Evolutionary conservation across 2,329 filamentous ascomycete genomes (phyloP), one percentile per base, ranked within the genome.

Genomic region (Chaetothyriales sp.): DNA sequence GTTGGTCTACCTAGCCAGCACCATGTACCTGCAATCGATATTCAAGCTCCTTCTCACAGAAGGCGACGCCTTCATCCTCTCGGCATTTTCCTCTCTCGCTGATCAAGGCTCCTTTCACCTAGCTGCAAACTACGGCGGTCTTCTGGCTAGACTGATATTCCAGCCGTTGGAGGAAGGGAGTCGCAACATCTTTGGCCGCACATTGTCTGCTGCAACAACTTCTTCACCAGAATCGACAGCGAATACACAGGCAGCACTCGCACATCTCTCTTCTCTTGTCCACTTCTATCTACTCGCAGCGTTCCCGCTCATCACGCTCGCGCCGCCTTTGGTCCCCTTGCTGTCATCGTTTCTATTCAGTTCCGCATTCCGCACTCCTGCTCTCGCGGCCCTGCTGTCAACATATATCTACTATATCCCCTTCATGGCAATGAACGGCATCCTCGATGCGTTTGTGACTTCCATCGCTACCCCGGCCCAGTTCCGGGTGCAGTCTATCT

Each of bases 101-200:
- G 84, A 89, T 3, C 92, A 96, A 69, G 92, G 92, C 12, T 81
- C 87, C 36, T 98, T 96, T 63, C 87, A 89, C 0, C 75, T 98
- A 4, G 92, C 90, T 49, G 88, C 88, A 60, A 98, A 96, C 66
- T 98, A 92, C 64, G 92, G 92, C 19, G 86, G 89, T 2, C 77
- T 98, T 0, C 71, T 94, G 25, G 92, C 92, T 0, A 79, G 92
- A 2, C 79, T 96, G 56, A 71, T 98, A 48, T 90, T 98, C 65
- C 92, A 96, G 62, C 93, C 92, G 6, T 80, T 98, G 53, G 92
- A 98, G 66, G 93, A 98, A 67, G 90, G 84, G 64, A 89, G 84
- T 56, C 83, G 93, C 42, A 88, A 83, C 62, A 81, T 95, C 63
- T 95, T 96, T 61, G 89, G 87, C 49, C 84, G 84, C 32, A 72